Percentiles rank a stretch among this genome's conserved stretches.
Conservation (phyloP, 257 asterid genomes). For the Solanum etuberosum region DNA sequence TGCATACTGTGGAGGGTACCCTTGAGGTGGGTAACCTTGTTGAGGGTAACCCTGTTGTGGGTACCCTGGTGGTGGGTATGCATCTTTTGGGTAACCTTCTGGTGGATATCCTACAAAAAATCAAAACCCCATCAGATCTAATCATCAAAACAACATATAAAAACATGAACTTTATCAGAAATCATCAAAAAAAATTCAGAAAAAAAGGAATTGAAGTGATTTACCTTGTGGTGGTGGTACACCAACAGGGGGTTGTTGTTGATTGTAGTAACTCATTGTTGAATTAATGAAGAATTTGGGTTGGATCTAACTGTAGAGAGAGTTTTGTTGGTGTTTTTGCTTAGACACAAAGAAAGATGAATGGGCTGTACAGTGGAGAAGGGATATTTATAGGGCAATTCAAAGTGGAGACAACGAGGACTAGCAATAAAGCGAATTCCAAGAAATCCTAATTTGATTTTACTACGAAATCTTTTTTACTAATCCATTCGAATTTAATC, state of each 20-base stretch:
- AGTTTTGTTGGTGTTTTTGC: neutral
- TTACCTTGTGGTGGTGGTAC: constrained; percentile 72
- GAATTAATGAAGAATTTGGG: neutral
- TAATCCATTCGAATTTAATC: neutral
- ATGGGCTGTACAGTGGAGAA: neutral
- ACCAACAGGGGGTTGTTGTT: constrained; percentile 54
- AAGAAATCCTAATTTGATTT: neutral
- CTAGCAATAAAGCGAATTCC: neutral
- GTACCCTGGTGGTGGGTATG: constrained; percentile 62
- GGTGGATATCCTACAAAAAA: constrained; percentile 48
- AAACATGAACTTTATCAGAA: neutral
- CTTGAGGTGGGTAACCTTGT: constrained; percentile 23
- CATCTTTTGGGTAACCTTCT: constrained; percentile 63
- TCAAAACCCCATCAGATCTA: neutral
- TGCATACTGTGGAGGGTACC: constrained; percentile 48
- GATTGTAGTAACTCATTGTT: constrained; percentile 67
- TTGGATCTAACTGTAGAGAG: neutral
- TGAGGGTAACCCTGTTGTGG: constrained; percentile 53
- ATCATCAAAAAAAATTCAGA: neutral
- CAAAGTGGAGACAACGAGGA: neutral
- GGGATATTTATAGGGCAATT: neutral
- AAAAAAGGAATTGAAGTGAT: neutral
- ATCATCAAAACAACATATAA: neutral
- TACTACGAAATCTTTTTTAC: neutral
- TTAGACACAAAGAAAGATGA: neutral